Base-by-base conservation (phyloP, 345 rosid genomes). In the Arabidopsis suecica region DNA sequence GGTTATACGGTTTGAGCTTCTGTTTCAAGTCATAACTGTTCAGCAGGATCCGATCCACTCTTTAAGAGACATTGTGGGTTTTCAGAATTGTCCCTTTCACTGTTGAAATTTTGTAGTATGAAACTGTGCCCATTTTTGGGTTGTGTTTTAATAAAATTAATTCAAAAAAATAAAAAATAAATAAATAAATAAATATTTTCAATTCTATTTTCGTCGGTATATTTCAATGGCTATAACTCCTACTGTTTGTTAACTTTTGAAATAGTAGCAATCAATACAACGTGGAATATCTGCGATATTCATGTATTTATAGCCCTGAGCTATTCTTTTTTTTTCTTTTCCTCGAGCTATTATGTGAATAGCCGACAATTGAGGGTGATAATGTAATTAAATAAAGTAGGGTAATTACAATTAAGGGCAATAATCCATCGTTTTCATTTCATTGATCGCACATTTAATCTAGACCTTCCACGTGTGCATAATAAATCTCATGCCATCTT, bases 381-480 rank as follows among this genome's bases (percentile, higher is more conserved):
- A 5, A 41, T 64, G 64, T 42, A 54, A 54, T 42, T 55, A 2
- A 64, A 47, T 55, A 55, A 18, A 55, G 65, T 73, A 44, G 71
- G 78, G 65, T 73, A 65, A 65, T 34, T 47, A 56, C 20, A 73
- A 65, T 65, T 34, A 73, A 14, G 32, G 14, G 10, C 49, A 44
- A 44, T 44, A 64, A 74, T 36, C 41, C 51, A 66, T 74, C 78
- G 34, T 74, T 65, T 58, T 74, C 72, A 47, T 38, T 65, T 57
- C 60, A 57, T 74, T 66, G 9, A 65, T 75, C 44, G 2, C 41
- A 37, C 38, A 13, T 49, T 59, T 59, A 28, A 59, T 75, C 36
- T 58, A 48, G 61, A 58, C 36, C 61, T 28, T 58, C 72, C 72
- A 65, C 60, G 58, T 47, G 68, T 74, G 34, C 59, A 7, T 33